These are phyloP conservation scores for Tolypocladium paradoxum DNA, from an alignment of 2,329 filamentous ascomycete species.

Conservation along the genomic window DNA sequence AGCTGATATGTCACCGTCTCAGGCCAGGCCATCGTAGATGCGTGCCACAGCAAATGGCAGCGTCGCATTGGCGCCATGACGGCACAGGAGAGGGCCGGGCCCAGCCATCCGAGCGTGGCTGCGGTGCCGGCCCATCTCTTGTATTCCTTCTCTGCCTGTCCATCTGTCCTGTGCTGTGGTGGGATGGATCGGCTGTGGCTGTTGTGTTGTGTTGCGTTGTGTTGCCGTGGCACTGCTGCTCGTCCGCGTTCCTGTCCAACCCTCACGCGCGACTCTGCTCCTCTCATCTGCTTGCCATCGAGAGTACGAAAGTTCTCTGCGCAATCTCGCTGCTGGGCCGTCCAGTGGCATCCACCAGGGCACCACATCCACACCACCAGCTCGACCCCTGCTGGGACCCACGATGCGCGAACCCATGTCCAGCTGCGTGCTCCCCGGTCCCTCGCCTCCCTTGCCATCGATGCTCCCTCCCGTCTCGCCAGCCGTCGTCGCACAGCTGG, in stretches of 20 bases:
- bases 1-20: conserved; percentile 19
- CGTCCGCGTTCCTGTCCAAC: neutral
- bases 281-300: neutral
- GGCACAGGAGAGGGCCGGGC: neutral
- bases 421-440: neutral
- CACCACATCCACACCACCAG: neutral
- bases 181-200: neutral
- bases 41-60: neutral
- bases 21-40: conserved; percentile 2
- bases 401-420: neutral
- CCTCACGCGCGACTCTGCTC: too few species aligned
- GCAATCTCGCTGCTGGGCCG: neutral
- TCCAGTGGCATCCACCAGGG: too few species aligned
- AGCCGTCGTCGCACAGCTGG: neutral
- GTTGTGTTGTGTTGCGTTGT: neutral
- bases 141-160: neutral
- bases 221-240: neutral
- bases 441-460: neutral
- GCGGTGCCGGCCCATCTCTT: neutral
- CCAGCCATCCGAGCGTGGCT: neutral
- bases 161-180: neutral
- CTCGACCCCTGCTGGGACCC: neutral
- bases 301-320: neutral
- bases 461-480: neutral
- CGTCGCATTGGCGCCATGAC: neutral